These are phyloP conservation scores for Stephania yunnanensis DNA, from an alignment of 164 flowering plant genomes.

Conservation along the genomic window DNA sequence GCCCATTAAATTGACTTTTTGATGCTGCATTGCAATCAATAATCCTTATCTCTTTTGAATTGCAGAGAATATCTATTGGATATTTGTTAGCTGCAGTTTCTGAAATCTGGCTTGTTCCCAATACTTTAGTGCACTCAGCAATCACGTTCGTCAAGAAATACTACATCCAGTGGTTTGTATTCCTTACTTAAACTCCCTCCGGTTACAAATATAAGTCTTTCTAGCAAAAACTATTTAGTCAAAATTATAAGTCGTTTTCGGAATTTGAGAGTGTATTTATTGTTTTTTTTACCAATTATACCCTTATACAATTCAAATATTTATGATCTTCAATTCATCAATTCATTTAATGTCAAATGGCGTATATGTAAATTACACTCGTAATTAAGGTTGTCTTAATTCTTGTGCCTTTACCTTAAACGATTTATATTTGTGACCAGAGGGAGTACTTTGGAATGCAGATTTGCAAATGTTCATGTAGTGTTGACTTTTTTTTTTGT, in stretches of 20 bases:
- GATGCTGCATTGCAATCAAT: background rate
- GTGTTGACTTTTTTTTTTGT: constrained; percentile 7
- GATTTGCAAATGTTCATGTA: background rate
- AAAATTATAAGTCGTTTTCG: too few species aligned
- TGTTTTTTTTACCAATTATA: too few species aligned
- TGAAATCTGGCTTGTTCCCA: constrained; percentile 62
- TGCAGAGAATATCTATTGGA: constrained; percentile 73
- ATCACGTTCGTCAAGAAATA: constrained; percentile 48
- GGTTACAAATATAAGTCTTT: background rate
- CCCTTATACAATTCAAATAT: too few species aligned
- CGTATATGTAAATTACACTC: too few species aligned
- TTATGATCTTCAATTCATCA: too few species aligned
- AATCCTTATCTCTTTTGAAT: constrained; percentile 2
- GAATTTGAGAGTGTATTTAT: too few species aligned
- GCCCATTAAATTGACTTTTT: background rate
- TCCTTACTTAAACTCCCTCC: background rate
- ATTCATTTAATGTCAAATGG: too few species aligned
- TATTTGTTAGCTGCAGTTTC: constrained; percentile 53
- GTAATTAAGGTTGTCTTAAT: too few species aligned
- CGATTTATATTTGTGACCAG: too few species aligned
- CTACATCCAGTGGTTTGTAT: constrained; percentile 56
- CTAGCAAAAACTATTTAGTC: too few species aligned
- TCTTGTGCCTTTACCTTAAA: too few species aligned
- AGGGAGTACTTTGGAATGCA: too few species aligned
- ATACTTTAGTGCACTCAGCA: constrained; percentile 41